phyloP scores from a whole-genome alignment of 179 eudicot genomes.

The Spinacia oleracea region DNA sequence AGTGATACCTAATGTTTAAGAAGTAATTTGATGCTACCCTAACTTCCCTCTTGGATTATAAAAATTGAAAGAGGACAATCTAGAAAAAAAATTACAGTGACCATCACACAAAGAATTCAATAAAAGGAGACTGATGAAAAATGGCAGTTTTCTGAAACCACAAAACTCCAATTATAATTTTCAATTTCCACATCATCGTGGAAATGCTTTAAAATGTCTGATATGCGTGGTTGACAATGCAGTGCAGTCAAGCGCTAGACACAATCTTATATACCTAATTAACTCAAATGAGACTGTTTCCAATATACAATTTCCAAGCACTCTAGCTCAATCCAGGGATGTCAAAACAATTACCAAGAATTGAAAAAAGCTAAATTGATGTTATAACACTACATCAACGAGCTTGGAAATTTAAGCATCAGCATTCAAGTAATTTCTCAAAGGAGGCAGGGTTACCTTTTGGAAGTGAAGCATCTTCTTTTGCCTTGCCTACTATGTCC shows the following conservation, averaged over 20 bases:
- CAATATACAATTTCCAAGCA: neutral
- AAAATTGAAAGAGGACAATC: neutral
- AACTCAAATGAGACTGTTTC: neutral
- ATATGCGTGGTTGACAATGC: neutral
- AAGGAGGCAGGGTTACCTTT: constrained; percentile 51
- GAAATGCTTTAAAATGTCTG: neutral
- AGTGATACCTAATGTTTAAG: neutral
- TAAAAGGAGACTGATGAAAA: neutral
- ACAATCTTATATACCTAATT: neutral
- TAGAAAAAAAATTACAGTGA: neutral
- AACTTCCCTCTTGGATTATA: neutral
- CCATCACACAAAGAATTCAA: neutral
- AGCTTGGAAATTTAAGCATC: no score
- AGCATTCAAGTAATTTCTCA: neutral
- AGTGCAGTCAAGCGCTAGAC: neutral
- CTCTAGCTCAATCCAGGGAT: neutral
- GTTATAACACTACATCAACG: neutral
- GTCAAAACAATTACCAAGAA: neutral
- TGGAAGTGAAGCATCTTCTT: constrained; percentile 94
- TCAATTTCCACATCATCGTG: neutral
- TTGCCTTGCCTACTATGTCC: constrained; percentile 86
- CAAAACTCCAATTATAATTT: neutral
- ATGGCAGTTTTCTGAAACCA: neutral
- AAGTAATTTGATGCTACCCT: neutral
- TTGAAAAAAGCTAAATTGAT: neutral